Base-by-base conservation (phyloP, 1,139 yeast species). In the Blastobotrys malaysiensis region DNA sequence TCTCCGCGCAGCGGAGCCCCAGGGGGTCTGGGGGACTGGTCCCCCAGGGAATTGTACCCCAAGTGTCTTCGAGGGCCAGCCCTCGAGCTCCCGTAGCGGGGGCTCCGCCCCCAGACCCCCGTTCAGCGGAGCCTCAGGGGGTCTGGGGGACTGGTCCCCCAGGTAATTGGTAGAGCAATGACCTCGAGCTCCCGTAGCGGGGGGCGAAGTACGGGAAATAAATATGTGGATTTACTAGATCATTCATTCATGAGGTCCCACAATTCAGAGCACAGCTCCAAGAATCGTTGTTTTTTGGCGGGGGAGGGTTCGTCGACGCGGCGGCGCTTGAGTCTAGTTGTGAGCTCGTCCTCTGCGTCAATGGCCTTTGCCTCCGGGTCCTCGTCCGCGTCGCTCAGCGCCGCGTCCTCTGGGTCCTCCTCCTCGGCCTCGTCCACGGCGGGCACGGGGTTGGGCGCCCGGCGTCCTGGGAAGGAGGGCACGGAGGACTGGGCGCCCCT, bases 401-500 rank as follows among this genome's bases (percentile, higher is more conserved):
- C 68, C 2, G 65, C 65, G 50, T 65, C 68, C 50, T 65, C 69
- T 2, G 69, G 67, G 46, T 66, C 65, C 11, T 61, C 61, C 9
- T 61, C 67, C 6, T 61, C 63, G 9, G 50, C 55, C n/a, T 55
- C 56, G 9, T 43, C 51, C 14, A 16, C 27, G 39, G 47, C 39
- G 18, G 47, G 45, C 27, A 45, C 47, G 7, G 51, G 48, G 20
- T 9, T 22, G 16, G 39, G 20, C 45, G 18, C 36, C 53, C 52
- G 44, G 36, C 19, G 27, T 7, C 36, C 27, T 4, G 22, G 39
- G n/a, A 39, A n/a, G 5, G 7, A 16, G 43, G 54, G 57, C 49
- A 50, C 46, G 11, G 53, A 18, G 14, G 50, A 46, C 31, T 52
- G 45, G 20, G 52, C 51, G 20, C 52, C 54, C 9, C 52, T 43